Evolutionary conservation across 1,284 basidiomycete species (phyloP).

Genomic region (Lentinula novae-zelandiae): DNA sequence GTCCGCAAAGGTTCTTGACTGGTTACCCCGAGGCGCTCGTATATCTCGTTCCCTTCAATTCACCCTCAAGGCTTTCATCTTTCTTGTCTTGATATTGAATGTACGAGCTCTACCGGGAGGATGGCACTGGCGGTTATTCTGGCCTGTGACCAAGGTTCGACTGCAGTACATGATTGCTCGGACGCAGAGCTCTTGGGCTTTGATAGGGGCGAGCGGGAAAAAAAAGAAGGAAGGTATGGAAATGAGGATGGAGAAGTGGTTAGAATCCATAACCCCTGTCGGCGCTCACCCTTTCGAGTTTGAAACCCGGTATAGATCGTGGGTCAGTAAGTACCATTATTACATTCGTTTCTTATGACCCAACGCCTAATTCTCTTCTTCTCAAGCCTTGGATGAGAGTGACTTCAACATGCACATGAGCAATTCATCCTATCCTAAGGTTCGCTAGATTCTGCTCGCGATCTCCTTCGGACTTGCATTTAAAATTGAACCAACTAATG

Average conservation of each 20-base stretch:
- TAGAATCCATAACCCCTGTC: conserved; percentile 46
- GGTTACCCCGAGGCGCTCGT: neutral
- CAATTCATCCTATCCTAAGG: conserved; percentile 77
- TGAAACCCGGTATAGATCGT: conserved; percentile 35
- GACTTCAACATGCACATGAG: conserved; percentile 75
- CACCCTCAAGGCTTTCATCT: conserved; percentile 5
- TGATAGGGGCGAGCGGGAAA: conserved; percentile 25
- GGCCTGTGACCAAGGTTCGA: conserved; percentile 33
- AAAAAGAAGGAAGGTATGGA: conserved; percentile 33
- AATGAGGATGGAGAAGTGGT: conserved; percentile 39
- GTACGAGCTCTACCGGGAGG: conserved; percentile 52
- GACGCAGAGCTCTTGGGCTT: conserved; percentile 19
- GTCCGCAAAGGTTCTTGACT: neutral
- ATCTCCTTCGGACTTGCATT: too few species aligned
- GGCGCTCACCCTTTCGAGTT: conserved; percentile 55
- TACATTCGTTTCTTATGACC: neutral
- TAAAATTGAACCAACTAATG: neutral
- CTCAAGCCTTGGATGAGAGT: conserved; percentile 58
- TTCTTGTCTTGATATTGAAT: conserved; percentile 46
- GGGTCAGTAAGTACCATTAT: conserved; percentile 50
- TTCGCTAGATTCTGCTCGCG: conserved; percentile 16
- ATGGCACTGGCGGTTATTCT: conserved; percentile 65
- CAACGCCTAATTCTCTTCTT: neutral
- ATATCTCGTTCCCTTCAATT: neutral
- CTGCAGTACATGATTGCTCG: conserved; percentile 26